Base-by-base conservation (phyloP, 768 basidiomycete species). In the Podaxis sp. region DNA sequence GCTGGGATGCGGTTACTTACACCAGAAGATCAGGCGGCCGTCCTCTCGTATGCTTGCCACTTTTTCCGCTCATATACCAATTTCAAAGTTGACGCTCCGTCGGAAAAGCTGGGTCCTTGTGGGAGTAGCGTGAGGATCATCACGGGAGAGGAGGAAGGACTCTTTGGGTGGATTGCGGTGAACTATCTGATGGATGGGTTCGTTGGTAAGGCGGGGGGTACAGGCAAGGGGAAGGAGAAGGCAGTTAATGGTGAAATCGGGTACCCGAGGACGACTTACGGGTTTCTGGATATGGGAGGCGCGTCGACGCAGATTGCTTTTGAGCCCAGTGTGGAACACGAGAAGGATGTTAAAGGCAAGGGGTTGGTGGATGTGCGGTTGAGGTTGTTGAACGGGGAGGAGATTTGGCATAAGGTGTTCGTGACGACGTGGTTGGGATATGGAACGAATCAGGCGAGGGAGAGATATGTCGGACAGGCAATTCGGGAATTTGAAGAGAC, bases 161-260 rank as follows among this genome's bases (percentile, higher is more conserved):
- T 99, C 48, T 99, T 95, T 75, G 97, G 97, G 0, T 99, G 97
- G 97, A 95, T 99, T 61, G 95, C 96, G 0, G 95, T 99, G 69
- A 99, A 99, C 75, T 99, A 99, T 74, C 87, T 99, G 54, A 96
- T 98, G 93, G 92, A 99, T 70, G 96, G 96, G 1, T 99, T 99
- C 70, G 80, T 79, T 7, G 81, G 82, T 10, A 52, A 51, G 33
- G 30, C 52, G 33, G 36, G 6, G 20, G 46, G 20, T 12, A 56
- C 17, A 17, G 20, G 44, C 15, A 56, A 62, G 22, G 54, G 37
- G 33, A 56, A 62, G 48, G 61, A 62, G 36, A 62, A 62, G 46
- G 74, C 75, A 0, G 77, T 74, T 58, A 72, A 83, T 56, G 82
- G 86, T 72, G 60, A 60, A 26, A 24, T 33, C 26, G 38, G 22